Percentiles rank a stretch among this genome's conserved stretches.
Conservation (phyloP, 116 monocot genomes). For the Posidonia oceanica region DNA sequence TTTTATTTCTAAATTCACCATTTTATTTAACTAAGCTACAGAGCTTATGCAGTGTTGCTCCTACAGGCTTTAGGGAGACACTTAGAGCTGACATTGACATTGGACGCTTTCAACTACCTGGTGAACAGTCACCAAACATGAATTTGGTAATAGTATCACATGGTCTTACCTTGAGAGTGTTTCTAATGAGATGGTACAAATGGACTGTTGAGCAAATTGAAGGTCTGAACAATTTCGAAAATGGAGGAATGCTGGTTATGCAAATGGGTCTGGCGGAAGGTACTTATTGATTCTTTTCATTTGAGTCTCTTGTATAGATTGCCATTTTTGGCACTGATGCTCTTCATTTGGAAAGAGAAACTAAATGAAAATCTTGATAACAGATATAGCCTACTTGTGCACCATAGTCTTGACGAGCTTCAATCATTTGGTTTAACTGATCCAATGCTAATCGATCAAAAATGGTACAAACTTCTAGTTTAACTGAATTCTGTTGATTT, state of each 20-base stretch:
- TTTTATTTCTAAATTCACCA: neutral
- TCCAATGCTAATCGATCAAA: conserved; percentile 76
- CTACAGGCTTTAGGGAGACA: conserved; percentile 94
- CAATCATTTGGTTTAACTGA: conserved; percentile 74
- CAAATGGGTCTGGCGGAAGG: conserved; percentile 95
- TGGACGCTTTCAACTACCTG: conserved; percentile 88
- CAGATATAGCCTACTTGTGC: conserved; percentile 92
- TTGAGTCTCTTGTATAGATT: neutral
- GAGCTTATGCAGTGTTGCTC: conserved; percentile 69
- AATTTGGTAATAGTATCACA: conserved; percentile 91
- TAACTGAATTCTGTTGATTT: neutral
- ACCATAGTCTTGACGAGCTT: conserved; percentile 69
- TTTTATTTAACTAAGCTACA: conserved; percentile 15
- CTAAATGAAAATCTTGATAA: conserved; percentile 6
- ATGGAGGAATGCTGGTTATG: conserved; percentile 92
- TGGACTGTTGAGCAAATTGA: conserved; percentile 99
- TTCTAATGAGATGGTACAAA: conserved; percentile 98
- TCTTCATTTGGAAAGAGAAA: neutral
- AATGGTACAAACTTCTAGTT: conserved; percentile 41
- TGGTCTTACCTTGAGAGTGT: conserved; percentile 80
- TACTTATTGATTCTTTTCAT: conserved; percentile 4
- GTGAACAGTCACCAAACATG: conserved; percentile 66
- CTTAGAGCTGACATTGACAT: conserved; percentile 92
- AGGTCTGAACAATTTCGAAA: conserved; percentile 66
- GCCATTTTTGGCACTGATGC: no score